Conservation (phyloP, 2,329 filamentous ascomycete genomes). For the Thelonectria rubi region DNA sequence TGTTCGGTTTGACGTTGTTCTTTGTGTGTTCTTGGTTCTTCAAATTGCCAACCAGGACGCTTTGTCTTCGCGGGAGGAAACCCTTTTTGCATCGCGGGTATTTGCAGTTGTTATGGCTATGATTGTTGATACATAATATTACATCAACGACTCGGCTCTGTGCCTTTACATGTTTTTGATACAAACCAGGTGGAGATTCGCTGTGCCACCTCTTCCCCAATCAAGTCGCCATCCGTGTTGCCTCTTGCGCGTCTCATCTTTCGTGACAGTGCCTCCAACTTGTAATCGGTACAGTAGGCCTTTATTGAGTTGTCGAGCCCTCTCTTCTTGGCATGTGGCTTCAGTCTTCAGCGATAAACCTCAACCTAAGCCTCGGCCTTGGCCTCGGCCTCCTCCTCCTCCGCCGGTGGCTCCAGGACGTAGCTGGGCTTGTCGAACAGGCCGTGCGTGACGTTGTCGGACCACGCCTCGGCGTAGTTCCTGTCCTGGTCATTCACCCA, state of each 20-base stretch:
- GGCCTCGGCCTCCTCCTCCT: constrained; percentile 17
- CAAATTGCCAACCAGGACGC: constrained; percentile 23
- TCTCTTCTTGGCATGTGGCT: not conserved
- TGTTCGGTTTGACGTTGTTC: constrained; percentile 12
- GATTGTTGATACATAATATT: constrained; percentile 45
- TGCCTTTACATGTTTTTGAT: constrained; percentile 34
- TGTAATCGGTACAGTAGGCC: constrained; percentile 3
- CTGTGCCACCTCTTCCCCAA: constrained; percentile 21
- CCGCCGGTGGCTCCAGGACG: constrained; percentile 27
- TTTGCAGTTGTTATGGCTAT: constrained; percentile 25
- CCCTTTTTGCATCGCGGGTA: not conserved
- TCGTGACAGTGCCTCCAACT: constrained; percentile 8
- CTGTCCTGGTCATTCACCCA: constrained; percentile 61
- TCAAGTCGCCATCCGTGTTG: constrained; percentile 7
- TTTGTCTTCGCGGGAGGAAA: not conserved
- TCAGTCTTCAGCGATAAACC: not conserved
- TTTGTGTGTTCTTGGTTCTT: constrained; percentile 8
- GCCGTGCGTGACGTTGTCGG: constrained; percentile 62
- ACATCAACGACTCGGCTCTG: constrained; percentile 40
- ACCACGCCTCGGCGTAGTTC: constrained; percentile 59
- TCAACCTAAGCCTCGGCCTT: constrained; percentile 16
- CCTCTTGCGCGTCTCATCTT: constrained; percentile 8
- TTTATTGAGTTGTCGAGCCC: constrained; percentile 11
- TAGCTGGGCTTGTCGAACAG: constrained; percentile 47
- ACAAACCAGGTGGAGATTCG: constrained; percentile 28